Evolutionary conservation across 2,329 filamentous ascomycete species (phyloP).

Genomic region (Tolypocladium inflatum): DNA sequence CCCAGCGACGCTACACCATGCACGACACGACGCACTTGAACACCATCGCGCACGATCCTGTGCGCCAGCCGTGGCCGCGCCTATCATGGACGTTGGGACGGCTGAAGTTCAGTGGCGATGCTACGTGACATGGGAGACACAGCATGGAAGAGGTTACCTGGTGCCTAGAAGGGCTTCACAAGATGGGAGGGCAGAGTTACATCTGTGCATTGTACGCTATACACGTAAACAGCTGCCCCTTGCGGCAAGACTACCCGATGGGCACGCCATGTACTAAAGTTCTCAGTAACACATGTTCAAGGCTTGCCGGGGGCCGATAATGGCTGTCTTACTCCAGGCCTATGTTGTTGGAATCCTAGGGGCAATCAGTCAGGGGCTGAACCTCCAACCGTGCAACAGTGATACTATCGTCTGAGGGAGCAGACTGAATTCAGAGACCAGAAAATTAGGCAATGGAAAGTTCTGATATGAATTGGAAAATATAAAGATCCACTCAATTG

Average conservation of each 20-base stretch:
- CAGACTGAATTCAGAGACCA: no score
- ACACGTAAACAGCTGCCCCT: neutral
- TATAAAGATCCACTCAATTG: neutral
- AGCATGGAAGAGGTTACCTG: neutral
- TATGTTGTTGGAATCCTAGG: no score
- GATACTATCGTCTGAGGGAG: no score
- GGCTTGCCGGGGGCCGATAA: neutral
- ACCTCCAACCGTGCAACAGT: no score
- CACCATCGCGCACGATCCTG: constrained; percentile 58
- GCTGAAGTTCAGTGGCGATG: neutral
- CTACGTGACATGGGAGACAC: neutral
- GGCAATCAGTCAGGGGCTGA: no score
- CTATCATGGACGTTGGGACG: constrained; percentile 1
- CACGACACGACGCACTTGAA: constrained; percentile 59
- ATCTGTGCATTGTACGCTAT: neutral
- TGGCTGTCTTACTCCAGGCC: neutral
- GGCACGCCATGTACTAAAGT: neutral
- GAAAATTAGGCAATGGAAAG: no score
- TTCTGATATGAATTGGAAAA: no score
- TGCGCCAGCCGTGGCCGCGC: constrained; percentile 41
- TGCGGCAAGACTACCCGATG: neutral
- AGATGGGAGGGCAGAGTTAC: neutral
- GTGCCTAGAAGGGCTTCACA: neutral
- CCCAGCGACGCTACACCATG: constrained; percentile 64
- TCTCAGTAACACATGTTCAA: neutral